These are phyloP conservation scores for Calonectria crousiana DNA, from an alignment of 2,329 filamentous ascomycete species.

Conservation along the genomic window DNA sequence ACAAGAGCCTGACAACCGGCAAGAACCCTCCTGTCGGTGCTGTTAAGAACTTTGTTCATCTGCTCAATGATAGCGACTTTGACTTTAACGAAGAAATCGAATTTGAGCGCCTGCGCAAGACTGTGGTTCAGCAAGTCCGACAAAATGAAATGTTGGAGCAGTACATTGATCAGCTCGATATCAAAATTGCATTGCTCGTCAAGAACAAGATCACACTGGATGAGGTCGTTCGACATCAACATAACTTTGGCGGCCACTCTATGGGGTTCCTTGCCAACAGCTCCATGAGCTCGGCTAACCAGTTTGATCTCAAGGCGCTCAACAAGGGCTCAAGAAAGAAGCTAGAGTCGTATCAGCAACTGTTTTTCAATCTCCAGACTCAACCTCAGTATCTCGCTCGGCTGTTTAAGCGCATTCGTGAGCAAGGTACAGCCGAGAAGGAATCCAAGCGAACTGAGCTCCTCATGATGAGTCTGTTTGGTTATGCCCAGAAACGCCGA, in stretches of 20 bases:
- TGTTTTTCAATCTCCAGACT: conserved; percentile 97
- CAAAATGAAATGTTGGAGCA: conserved; percentile 98
- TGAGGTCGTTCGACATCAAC: conserved; percentile 96
- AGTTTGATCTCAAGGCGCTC: conserved; percentile 95
- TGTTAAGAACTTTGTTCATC: conserved; percentile 97
- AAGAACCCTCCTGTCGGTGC: conserved; percentile 98
- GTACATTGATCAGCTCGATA: conserved; percentile 97
- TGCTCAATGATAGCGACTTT: conserved; percentile 97
- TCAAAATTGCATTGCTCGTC: conserved; percentile 97
- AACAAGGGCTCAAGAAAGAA: conserved; percentile 98
- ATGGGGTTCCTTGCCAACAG: conserved; percentile 87
- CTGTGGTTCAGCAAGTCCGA: conserved; percentile 95
- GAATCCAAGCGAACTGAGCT: conserved; percentile 94
- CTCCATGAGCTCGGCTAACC: conserved; percentile 89
- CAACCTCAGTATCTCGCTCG: conserved; percentile 94
- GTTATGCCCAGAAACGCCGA: conserved; percentile 94
- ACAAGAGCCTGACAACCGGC: conserved; percentile 95
- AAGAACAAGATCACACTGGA: conserved; percentile 99
- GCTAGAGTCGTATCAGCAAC: conserved; percentile 94
- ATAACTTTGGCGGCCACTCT: conserved; percentile 92
- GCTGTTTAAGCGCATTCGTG: conserved; percentile 85
- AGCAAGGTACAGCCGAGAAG: conserved; percentile 88
- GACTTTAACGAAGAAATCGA: conserved; percentile 99
- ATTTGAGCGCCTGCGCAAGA: conserved; percentile 94
- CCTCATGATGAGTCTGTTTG: conserved; percentile 95